A percentile compares a stretch with the other conserved stretches of the same genome.
Evolutionary conservation across 352 stramenopile genomes (phyloP).

Genomic region (Blastocystis sp.): DNA sequence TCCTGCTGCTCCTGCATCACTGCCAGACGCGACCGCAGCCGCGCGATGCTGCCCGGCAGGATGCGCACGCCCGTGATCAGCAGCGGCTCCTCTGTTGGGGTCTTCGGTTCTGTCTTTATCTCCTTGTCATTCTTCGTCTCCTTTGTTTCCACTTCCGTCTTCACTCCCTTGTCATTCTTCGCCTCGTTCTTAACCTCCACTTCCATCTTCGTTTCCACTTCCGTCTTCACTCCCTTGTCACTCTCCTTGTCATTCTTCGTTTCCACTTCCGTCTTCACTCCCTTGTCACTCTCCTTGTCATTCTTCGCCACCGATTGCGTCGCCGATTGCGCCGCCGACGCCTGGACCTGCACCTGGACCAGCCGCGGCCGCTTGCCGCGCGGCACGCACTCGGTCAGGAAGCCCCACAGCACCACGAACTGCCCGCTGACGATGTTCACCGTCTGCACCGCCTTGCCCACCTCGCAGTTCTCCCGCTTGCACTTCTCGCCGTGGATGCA

Average conservation of each 20-base stretch:
- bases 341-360: slow-evolving; percentile 16
- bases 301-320: too few relatives aligned
- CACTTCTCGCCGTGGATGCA: slow-evolving; percentile 41
- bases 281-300: too few relatives aligned
- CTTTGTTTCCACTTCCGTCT: neutral
- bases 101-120: neutral
- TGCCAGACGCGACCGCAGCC: neutral
- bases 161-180: neutral
- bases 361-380: slow-evolving; percentile 30
- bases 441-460: slow-evolving; percentile 51
- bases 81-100: neutral
- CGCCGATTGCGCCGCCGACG: too few relatives aligned
- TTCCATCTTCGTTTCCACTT: too few relatives aligned
- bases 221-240: too few relatives aligned
- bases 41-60: neutral
- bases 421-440: slow-evolving; percentile 40
- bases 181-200: too few relatives aligned
- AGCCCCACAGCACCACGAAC: slow-evolving; percentile 60
- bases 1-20: slow-evolving; percentile 3
- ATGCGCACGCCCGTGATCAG: slow-evolving; percentile 56
- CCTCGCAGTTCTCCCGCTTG: slow-evolving; percentile 2
- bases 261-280: too few relatives aligned
- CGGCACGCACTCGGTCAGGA: slow-evolving; percentile 37
- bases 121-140: neutral
- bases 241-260: too few relatives aligned